Conservation (phyloP, 2,329 filamentous ascomycete species). For the Geosmithia flava region DNA sequence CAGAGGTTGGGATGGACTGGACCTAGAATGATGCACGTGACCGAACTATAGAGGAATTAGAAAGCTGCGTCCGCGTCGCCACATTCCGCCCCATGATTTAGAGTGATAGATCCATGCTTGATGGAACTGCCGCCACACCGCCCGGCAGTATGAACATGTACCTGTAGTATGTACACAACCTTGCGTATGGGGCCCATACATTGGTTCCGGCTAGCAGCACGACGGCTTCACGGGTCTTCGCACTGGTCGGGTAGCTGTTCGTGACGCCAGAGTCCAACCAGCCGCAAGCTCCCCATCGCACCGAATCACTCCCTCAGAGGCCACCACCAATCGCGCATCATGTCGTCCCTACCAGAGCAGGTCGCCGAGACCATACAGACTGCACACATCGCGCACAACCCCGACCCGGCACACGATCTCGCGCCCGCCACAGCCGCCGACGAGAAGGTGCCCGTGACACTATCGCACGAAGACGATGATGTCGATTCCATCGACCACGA, state of each 20-base stretch:
- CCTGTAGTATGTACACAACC: neutral
- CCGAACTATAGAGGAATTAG: too few relatives aligned
- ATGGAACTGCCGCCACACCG: conserved; percentile 7
- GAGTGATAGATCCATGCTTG: too few relatives aligned
- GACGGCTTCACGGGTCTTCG: too few relatives aligned
- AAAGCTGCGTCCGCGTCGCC: too few relatives aligned
- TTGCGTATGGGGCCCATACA: neutral
- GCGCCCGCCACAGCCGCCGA: conserved; percentile 70
- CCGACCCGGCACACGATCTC: conserved; percentile 61
- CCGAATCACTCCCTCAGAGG: too few relatives aligned
- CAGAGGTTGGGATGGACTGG: too few relatives aligned
- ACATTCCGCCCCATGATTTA: too few relatives aligned
- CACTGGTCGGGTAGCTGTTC: too few relatives aligned
- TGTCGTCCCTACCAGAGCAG: conserved; percentile 43
- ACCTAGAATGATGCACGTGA: too few relatives aligned
- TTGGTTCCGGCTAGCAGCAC: neutral
- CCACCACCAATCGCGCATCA: neutral
- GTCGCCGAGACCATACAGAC: conserved; percentile 72
- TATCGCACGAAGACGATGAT: conserved; percentile 9
- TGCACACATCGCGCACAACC: conserved; percentile 61
- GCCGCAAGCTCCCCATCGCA: neutral
- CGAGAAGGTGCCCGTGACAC: conserved; percentile 23
- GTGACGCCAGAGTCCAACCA: neutral
- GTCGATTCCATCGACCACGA: conserved; percentile 33
- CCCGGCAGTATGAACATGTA: too few relatives aligned